Evolutionary conservation across 2,329 filamentous ascomycete species (phyloP).

Genomic region (Arthrobotrys musiformis): DNA sequence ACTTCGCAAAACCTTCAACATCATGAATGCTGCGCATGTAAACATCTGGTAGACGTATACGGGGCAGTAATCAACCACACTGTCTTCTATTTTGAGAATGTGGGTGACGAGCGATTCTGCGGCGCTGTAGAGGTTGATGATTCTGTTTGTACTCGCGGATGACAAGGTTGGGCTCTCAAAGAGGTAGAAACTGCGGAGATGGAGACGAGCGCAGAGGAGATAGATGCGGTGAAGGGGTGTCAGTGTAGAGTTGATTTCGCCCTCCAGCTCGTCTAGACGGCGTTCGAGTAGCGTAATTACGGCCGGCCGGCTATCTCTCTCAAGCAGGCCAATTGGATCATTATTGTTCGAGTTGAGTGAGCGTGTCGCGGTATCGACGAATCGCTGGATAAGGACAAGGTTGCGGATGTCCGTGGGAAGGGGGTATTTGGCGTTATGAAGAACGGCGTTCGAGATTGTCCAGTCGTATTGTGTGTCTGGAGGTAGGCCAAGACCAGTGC

Average conservation of each 20-base stretch:
- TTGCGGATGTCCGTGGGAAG: conserved; percentile 73
- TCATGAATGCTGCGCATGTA: conserved; percentile 79
- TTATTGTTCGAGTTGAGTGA: conserved; percentile 82
- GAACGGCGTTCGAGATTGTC: conserved; percentile 73
- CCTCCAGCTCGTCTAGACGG: conserved; percentile 73
- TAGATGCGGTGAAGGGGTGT: conserved; percentile 73
- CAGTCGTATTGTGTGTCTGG: conserved; percentile 81
- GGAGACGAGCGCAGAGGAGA: conserved; percentile 77
- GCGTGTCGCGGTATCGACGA: conserved; percentile 80
- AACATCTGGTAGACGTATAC: conserved; percentile 88
- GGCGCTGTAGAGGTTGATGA: conserved; percentile 79
- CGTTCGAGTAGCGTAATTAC: conserved; percentile 74
- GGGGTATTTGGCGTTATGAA: conserved; percentile 71
- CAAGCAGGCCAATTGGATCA: conserved; percentile 75
- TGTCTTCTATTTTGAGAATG: conserved; percentile 69
- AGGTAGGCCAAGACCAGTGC: conserved; percentile 85
- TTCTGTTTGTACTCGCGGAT: conserved; percentile 69
- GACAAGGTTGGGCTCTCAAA: conserved; percentile 82
- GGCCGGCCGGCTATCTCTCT: conserved; percentile 74
- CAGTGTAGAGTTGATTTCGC: conserved; percentile 66
- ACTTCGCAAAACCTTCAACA: conserved; percentile 78
- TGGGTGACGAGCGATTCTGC: conserved; percentile 75
- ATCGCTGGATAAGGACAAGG: conserved; percentile 76
- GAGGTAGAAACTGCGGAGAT: conserved; percentile 81
- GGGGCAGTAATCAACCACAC: conserved; percentile 73